Evolutionary conservation across 495 filamentous ascomycete genomes (phyloP), one percentile per base, ranked within the genome.

Genomic region (Copromyces sp.): DNA sequence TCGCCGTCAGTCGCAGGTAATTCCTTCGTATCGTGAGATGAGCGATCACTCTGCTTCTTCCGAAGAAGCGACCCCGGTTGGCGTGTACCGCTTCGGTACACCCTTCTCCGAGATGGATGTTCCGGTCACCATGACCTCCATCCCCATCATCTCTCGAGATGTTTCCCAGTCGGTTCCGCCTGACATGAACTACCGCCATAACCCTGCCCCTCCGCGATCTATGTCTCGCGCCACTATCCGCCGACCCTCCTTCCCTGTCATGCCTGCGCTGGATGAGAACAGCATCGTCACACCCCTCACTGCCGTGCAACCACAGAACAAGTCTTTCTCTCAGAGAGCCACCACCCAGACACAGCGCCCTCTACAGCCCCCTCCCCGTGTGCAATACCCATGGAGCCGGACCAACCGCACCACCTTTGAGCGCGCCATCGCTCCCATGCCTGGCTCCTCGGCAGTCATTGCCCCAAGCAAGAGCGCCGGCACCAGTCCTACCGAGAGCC

Each of bases 81-180:
- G 82, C 39, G 81, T 89, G 35, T 95, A 94, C 80, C 84, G 90
- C 40, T 90, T 93, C 73, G 86, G 85, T 9, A 97, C 94, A 0
- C 94, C 95, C 2, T 89, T 93, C 75, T 96, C 94, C 0, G 93
- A 94, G 71, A 91, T 92, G 84, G 95, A 98, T 80, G 90, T 92
- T n/a, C 94, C 95, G 0, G 78, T 97, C 73, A 95, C 93, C 1
- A 87, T 92, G 5, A 83, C 94, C 24, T 89, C 89, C 0, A 72
- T 89, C 3, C 91, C 89, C 0, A 91, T 91, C 3, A 83, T 95
- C 61, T 85, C 88, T 7, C 89, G 95, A 3, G 89, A 92, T 70
- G 81, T 82, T 11, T 94, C 93, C 5, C 93, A 97, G 76, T 97
- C 94, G 2, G 95, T 97, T 0, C 95, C 95, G 29, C 95, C 95